A percentile compares a stretch with the other conserved stretches of the same genome.
These are phyloP conservation scores for Chimonanthus praecox DNA, from an alignment of 164 flowering plant genomes.

Conservation along the genomic window DNA sequence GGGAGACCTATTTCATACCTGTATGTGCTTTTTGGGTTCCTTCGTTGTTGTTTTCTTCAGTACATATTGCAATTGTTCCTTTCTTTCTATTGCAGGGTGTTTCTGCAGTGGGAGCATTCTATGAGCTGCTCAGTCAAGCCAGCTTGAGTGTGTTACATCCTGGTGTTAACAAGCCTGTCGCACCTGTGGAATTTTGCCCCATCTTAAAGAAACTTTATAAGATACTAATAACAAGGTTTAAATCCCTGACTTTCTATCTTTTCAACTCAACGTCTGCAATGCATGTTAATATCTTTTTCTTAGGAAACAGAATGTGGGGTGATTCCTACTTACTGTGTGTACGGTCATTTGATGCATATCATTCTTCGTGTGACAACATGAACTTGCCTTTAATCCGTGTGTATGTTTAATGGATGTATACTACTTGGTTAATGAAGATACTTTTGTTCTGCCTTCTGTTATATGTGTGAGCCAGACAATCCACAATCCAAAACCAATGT, in stretches of 20 bases:
- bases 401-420: not conserved
- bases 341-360: not conserved
- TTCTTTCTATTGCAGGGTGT: conserved; percentile 53
- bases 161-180: conserved; percentile 67
- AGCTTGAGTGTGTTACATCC: conserved; percentile 63
- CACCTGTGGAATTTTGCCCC: conserved; percentile 91
- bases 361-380: not conserved
- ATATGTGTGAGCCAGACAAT: not conserved
- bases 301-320: not conserved
- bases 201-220: conserved; percentile 74
- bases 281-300: not conserved
- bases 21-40: not conserved
- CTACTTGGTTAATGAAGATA: not conserved
- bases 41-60: not conserved
- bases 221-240: conserved; percentile 67
- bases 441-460: not conserved
- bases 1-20: not conserved
- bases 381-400: not conserved
- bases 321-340: not conserved
- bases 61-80: not conserved
- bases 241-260: not conserved
- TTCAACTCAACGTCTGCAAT: not conserved
- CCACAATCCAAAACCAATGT: no score
- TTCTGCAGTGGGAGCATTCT: conserved; percentile 91
- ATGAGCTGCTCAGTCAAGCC: conserved; percentile 73